Evolutionary conservation across 2,329 filamentous ascomycete species (phyloP).

Genomic region (Cadophora sp.): DNA sequence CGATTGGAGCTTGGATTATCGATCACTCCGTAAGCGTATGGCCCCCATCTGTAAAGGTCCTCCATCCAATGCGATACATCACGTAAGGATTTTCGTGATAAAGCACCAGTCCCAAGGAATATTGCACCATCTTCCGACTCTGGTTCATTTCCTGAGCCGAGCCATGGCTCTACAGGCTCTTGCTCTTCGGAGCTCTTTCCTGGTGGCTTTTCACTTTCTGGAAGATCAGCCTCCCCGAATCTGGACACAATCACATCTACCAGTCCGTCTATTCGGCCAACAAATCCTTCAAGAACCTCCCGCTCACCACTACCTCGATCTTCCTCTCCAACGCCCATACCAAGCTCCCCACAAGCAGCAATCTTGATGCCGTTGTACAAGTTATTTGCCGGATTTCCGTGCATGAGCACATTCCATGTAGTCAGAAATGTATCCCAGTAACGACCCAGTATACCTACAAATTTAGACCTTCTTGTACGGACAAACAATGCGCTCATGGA

Average conservation of each 20-base stretch:
- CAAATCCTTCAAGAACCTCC: slow-evolving; percentile 90
- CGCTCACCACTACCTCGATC: slow-evolving; percentile 92
- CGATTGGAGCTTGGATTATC: slow-evolving; percentile 77
- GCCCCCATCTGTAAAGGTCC: slow-evolving; percentile 83
- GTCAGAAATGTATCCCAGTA: slow-evolving; percentile 79
- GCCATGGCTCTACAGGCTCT: slow-evolving; percentile 61
- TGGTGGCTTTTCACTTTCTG: slow-evolving; percentile 27
- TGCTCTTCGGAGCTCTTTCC: slow-evolving; percentile 23
- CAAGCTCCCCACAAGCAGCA: slow-evolving; percentile 87
- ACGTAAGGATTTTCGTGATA: slow-evolving; percentile 74
- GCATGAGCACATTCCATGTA: slow-evolving; percentile 88
- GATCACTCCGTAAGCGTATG: slow-evolving; percentile 82
- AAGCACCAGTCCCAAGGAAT: slow-evolving; percentile 79
- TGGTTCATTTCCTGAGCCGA: slow-evolving; percentile 73
- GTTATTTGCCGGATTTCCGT: slow-evolving; percentile 83
- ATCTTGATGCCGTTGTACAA: slow-evolving; percentile 87
- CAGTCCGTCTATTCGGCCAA: slow-evolving; percentile 79
- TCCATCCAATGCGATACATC: slow-evolving; percentile 87
- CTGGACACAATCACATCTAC: slow-evolving; percentile 87
- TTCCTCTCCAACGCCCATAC: slow-evolving; percentile 93
- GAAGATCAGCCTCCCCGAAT: slow-evolving; percentile 63
- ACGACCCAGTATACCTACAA: slow-evolving; percentile 73
- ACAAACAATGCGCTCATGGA: slow-evolving; percentile 75
- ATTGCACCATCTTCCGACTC: slow-evolving; percentile 81
- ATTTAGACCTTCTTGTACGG: slow-evolving; percentile 68